phyloP scores from a whole-genome alignment of 78 protist genomes.

The Planoprotostelium fungivorum region DNA sequence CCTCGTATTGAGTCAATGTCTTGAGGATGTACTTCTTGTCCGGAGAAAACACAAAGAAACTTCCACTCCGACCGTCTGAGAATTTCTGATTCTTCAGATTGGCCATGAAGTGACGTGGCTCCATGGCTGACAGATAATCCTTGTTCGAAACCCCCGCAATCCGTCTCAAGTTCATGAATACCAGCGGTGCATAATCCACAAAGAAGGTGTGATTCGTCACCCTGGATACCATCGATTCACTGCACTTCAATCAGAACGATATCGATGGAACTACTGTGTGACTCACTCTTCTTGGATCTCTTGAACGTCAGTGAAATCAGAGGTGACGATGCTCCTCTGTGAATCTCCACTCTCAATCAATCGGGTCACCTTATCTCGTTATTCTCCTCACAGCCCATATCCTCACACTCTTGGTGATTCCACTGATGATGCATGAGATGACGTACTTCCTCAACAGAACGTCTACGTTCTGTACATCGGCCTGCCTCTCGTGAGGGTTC shows the following conservation, averaged over 20 bases:
- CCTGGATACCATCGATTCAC: too few relatives aligned
- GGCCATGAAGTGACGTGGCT: constrained; percentile 2
- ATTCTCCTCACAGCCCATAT: too few relatives aligned
- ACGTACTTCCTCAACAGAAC: not conserved
- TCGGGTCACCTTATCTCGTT: not conserved
- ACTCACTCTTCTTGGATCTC: not conserved
- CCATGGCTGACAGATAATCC: not conserved
- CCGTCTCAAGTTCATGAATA: not conserved
- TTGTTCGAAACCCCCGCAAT: not conserved
- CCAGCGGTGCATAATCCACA: not conserved
- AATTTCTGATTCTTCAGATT: constrained; percentile 49
- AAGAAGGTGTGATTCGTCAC: not conserved
- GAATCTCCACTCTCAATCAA: not conserved
- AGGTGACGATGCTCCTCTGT: not conserved
- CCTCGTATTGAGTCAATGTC: constrained; percentile 44
- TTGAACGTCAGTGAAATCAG: not conserved
- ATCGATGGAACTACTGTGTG: not conserved
- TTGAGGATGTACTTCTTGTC: constrained; percentile 44
- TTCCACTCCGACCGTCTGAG: constrained; percentile 61
- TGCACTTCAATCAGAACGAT: not conserved
- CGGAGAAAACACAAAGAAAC: constrained; percentile 53
- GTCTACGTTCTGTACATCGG: not conserved
- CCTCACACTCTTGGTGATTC: not conserved
- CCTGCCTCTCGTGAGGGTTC: not conserved
- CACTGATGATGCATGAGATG: not conserved